Conservation (phyloP, 768 basidiomycete genomes). For the Phanerochaete carnosa region DNA sequence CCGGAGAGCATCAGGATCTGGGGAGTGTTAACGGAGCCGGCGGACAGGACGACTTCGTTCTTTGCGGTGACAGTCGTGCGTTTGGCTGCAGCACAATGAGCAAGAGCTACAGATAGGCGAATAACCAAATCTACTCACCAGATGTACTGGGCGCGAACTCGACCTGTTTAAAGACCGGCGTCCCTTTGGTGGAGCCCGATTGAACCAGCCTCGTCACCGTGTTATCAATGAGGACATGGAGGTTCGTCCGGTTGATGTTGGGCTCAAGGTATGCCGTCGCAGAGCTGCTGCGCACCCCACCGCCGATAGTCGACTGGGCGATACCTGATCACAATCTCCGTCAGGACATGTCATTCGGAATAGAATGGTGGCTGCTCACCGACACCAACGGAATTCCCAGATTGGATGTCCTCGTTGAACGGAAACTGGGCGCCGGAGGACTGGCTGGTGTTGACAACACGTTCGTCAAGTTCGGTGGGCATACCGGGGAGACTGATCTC, state of each 20-base stretch:
- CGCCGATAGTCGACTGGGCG: no score
- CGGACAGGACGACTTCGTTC: conserved; percentile 19
- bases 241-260: conserved; percentile 16
- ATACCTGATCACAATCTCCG: no score
- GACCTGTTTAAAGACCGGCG: no score
- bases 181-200: neutral
- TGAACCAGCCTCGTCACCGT: conserved; percentile 3
- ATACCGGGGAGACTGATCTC: conserved; percentile 16
- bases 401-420: conserved; percentile 15
- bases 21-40: conserved; percentile 17
- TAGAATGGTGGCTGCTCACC: no score
- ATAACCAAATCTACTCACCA: no score
- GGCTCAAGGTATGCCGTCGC: conserved; percentile 18
- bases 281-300: no score
- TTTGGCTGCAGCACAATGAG: neutral
- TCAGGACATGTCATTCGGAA: no score
- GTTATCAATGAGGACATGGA: conserved; percentile 17
- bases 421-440: conserved; percentile 8
- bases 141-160: no score
- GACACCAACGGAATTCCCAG: conserved; percentile 13
- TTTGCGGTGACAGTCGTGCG: conserved; percentile 2
- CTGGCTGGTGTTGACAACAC: conserved; percentile 13
- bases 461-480: conserved; percentile 10
- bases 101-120: no score
- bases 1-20: conserved; percentile 29